phyloP scores from a whole-genome alignment of 768 basidiomycete genomes.

The Tricholomella constricta region DNA sequence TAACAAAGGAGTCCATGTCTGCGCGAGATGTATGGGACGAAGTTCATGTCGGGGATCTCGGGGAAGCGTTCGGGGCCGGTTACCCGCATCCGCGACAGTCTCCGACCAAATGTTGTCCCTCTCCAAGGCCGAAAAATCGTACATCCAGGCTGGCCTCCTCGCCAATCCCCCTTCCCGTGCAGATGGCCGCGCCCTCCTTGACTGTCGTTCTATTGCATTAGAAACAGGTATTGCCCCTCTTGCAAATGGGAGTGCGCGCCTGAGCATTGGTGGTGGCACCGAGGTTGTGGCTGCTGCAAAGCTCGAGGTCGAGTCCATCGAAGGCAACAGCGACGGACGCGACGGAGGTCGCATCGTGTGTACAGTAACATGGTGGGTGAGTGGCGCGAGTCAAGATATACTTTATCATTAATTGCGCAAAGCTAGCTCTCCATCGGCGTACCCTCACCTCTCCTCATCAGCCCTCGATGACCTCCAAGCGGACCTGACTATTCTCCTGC shows the following conservation, averaged over 20 bases:
- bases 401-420: conserved; percentile 23
- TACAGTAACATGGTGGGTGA: conserved; percentile 73
- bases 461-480: conserved; percentile 77
- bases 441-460: conserved; percentile 62
- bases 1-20: no score
- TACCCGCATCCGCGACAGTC: no score
- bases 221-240: conserved; percentile 80
- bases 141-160: conserved; percentile 66
- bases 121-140: conserved; percentile 82
- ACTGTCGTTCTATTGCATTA: conserved; percentile 70
- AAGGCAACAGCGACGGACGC: conserved; percentile 39
- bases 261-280: conserved; percentile 76
- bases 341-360: conserved; percentile 67
- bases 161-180: conserved; percentile 64
- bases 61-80: no score
- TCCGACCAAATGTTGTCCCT: conserved; percentile 40
- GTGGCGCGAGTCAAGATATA: neutral
- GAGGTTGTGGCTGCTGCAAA: conserved; percentile 80
- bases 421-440: conserved; percentile 78
- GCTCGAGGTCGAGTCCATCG: conserved; percentile 72
- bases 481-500: conserved; percentile 65
- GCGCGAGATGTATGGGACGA: no score
- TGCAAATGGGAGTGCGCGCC: conserved; percentile 81
- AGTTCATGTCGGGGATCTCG: no score
- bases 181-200: conserved; percentile 70